A percentile compares a stretch with the other conserved stretches of the same genome.
phyloP scores from a whole-genome alignment of 257 asterid species.

The Nicotiana noctiflora region DNA sequence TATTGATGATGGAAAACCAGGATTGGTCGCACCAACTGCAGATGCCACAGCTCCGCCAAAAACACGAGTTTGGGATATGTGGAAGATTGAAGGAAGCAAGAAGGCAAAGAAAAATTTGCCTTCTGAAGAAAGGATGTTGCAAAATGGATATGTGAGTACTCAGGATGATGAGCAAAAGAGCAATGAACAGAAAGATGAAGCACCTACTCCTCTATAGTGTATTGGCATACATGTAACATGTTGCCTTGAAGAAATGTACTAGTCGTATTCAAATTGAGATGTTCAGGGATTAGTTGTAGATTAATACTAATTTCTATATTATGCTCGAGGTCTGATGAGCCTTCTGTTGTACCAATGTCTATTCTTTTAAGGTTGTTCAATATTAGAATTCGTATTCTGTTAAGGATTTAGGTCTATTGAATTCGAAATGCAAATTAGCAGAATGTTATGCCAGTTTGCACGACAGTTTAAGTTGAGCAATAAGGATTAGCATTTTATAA shows the following conservation, averaged over 20 bases:
- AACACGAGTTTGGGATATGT: constrained; percentile 57
- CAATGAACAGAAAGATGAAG: constrained; percentile 44
- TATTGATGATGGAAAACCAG: constrained; percentile 91
- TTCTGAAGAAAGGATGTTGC: constrained; percentile 51
- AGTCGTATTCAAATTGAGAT: background rate
- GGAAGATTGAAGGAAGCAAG: constrained; percentile 60
- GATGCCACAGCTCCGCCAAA: constrained; percentile 68
- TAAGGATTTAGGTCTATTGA: background rate
- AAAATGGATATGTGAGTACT: constrained; percentile 27
- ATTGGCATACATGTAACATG: background rate
- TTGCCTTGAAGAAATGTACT: background rate
- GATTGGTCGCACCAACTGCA: constrained; percentile 75
- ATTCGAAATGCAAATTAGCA: background rate
- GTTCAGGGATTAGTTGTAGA: background rate
- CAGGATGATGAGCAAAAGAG: constrained; percentile 31
- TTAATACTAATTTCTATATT: background rate
- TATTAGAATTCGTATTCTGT: background rate
- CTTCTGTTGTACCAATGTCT: background rate
- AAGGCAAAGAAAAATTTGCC: constrained; percentile 61
- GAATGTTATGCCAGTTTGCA: background rate
- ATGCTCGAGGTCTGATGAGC: background rate
- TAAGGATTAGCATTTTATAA: background rate
- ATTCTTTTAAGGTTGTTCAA: background rate
- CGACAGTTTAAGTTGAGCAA: too few species aligned
- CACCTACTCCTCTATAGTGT: constrained; percentile 29